Evolutionary conservation across 306 rosid genomes (phyloP), one percentile per base, ranked within the genome.

Genomic region (Castanopsis chinensis): DNA sequence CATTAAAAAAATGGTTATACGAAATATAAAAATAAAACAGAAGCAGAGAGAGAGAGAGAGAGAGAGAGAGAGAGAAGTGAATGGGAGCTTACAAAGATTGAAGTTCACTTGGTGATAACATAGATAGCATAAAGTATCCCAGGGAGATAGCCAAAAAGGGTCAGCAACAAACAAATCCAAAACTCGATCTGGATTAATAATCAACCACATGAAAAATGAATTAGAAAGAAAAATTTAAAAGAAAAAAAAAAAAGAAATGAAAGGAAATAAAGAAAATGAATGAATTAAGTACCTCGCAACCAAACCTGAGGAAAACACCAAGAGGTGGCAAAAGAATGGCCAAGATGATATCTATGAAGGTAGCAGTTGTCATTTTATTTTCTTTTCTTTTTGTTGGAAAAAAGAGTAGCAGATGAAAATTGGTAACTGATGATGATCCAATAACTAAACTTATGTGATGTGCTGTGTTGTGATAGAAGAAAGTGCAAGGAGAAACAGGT

Each of bases 241-340:
- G 1, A 27, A 28, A 33, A 70, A 49, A n/a, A 7, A 33, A 0
- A 23, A 13, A n/a, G 17, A 9, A 0, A 78, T 3, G 4, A 35
- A 32, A 23, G 10, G 27, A 25, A 9, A 10, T 2, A 54, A 41
- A 67, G 13, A 69, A 3, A 13, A 3, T 12, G n/a, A 63, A 52
- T 45, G 11, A 35, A 0, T 14, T 6, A 28, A 1, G 45, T 41
- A 91, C 97, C 17, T 89, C 7, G 91, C 97, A 91, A 17, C 92
- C 98, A 69, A 41, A 93, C 84, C 86, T 93, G 89, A 93, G 93
- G 84, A 93, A 93, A 73, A 93, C 98, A 6, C 98, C 98, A 6
- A 93, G 94, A 76, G 98, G 98, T 43, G 98, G 98, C 75, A 93
- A 81, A 56, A 93, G 35, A 85, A 93, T 90, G 74, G 98, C 98